Percentiles rank a stretch among this genome's conserved stretches.
phyloP scores from a whole-genome alignment of 2,329 filamentous ascomycete species.

The Colletotrichum orbiculare region DNA sequence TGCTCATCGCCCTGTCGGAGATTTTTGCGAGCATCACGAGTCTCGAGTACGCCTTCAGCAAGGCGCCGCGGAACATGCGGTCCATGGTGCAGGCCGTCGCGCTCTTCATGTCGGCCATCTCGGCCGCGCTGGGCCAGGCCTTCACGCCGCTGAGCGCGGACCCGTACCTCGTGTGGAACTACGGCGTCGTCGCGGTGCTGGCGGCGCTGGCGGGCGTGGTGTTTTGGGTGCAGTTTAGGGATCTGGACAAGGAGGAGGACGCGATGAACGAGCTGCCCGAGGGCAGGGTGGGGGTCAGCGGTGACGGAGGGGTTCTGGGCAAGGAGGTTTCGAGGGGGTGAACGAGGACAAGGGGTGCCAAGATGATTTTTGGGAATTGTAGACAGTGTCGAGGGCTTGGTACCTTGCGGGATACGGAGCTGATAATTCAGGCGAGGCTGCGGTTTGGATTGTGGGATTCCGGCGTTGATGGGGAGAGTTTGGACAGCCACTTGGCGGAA shows the following conservation, averaged over 20 bases:
- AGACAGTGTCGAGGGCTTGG: too few species aligned
- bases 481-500: too few species aligned
- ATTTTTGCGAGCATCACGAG: slow-evolving; percentile 64
- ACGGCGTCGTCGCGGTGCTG: slow-evolving; percentile 73
- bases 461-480: too few species aligned
- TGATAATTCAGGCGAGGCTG: too few species aligned
- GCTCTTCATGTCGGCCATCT: slow-evolving; percentile 76
- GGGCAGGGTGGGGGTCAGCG: slow-evolving; percentile 38
- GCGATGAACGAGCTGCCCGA: slow-evolving; percentile 68
- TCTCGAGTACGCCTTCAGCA: slow-evolving; percentile 81
- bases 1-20: slow-evolving; percentile 61
- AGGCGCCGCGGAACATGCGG: slow-evolving; percentile 81
- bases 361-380: too few species aligned
- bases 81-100: slow-evolving; percentile 76
- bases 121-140: slow-evolving; percentile 74
- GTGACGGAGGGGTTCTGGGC: slow-evolving; percentile 1
- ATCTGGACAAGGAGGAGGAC: slow-evolving; percentile 74
- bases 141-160: slow-evolving; percentile 58
- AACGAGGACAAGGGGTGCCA: neutral
- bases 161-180: slow-evolving; percentile 80
- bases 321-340: neutral
- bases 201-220: slow-evolving; percentile 69
- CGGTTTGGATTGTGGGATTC: too few species aligned
- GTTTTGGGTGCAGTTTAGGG: slow-evolving; percentile 77
- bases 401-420: too few species aligned